Conservation (phyloP, 805 yeast genomes). For the Yamadazyma scolyti region DNA sequence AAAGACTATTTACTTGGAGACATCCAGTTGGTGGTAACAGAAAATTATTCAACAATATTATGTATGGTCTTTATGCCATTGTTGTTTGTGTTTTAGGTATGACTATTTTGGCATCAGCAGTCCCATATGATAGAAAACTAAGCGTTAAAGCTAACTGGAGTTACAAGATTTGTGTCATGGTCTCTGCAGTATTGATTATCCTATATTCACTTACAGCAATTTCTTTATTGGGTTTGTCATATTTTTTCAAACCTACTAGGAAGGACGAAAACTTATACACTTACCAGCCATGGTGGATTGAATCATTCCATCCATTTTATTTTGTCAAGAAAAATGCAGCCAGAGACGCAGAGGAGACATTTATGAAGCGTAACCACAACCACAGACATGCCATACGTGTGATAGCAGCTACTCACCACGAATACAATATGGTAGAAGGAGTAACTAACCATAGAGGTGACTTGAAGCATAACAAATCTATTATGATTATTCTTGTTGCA, state of each 20-base stretch:
- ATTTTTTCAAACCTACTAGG: slow-evolving; percentile 50
- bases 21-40: slow-evolving; percentile 68
- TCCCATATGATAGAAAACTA: slow-evolving; percentile 58
- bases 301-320: slow-evolving; percentile 55
- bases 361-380: slow-evolving; percentile 45
- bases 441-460: slow-evolving; percentile 36
- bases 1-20: slow-evolving; percentile 71
- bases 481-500: slow-evolving; percentile 42
- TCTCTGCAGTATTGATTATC: slow-evolving; percentile 30
- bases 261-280: slow-evolving; percentile 49
- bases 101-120: slow-evolving; percentile 61
- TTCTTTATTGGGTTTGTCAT: slow-evolving; percentile 48
- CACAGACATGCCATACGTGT: slow-evolving; percentile 52
- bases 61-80: slow-evolving; percentile 48
- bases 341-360: slow-evolving; percentile 43
- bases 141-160: slow-evolving; percentile 40
- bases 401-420: slow-evolving; percentile 55
- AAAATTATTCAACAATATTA: slow-evolving; percentile 44
- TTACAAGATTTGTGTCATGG: slow-evolving; percentile 54
- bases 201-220: slow-evolving; percentile 54
- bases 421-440: slow-evolving; percentile 27
- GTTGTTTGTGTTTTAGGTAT: slow-evolving; percentile 60
- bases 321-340: slow-evolving; percentile 54
- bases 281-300: slow-evolving; percentile 80
- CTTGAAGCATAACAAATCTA: slow-evolving; percentile 50